Conservation (phyloP, 2,329 filamentous ascomycete genomes). For the Claviceps sp. region DNA sequence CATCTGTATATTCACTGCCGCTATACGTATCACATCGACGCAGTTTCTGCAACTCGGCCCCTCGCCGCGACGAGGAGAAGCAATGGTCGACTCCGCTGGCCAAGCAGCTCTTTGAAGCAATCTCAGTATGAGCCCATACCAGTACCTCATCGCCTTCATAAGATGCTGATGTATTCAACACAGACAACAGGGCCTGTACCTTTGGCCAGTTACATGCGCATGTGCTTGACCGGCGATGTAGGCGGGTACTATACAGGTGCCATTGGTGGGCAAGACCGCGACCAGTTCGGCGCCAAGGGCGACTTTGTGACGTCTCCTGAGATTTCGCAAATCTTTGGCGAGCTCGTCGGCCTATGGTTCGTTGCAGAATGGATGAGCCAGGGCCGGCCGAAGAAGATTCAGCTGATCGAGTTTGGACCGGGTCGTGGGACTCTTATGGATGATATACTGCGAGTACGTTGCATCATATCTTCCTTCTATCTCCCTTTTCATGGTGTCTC, state of each 20-base stretch:
- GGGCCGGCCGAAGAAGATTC: constrained; percentile 56
- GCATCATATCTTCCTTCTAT: too few relatives aligned
- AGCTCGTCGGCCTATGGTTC: constrained; percentile 88
- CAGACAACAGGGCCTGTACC: constrained; percentile 75
- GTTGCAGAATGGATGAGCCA: constrained; percentile 95
- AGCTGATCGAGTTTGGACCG: constrained; percentile 88
- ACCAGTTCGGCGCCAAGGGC: constrained; percentile 85
- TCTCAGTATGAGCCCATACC: constrained; percentile 45
- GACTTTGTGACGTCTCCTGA: constrained; percentile 97
- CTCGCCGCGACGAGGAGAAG: constrained; percentile 25
- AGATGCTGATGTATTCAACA: neutral
- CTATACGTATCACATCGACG: neutral
- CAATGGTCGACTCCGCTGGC: constrained; percentile 89
- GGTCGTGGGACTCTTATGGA: constrained; percentile 94
- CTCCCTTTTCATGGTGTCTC: too few relatives aligned
- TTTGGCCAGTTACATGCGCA: constrained; percentile 92
- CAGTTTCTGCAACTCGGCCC: neutral
- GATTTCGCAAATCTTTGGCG: constrained; percentile 94
- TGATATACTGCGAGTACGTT: constrained; percentile 72
- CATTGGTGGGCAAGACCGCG: constrained; percentile 45
- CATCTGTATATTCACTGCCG: neutral
- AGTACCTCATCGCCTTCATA: too few relatives aligned
- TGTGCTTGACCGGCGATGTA: constrained; percentile 83
- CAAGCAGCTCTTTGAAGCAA: constrained; percentile 74
- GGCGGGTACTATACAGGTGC: constrained; percentile 88